Evolutionary conservation across 2,329 filamentous ascomycete species (phyloP).

Genomic region (Annulohypoxylon truncatum): DNA sequence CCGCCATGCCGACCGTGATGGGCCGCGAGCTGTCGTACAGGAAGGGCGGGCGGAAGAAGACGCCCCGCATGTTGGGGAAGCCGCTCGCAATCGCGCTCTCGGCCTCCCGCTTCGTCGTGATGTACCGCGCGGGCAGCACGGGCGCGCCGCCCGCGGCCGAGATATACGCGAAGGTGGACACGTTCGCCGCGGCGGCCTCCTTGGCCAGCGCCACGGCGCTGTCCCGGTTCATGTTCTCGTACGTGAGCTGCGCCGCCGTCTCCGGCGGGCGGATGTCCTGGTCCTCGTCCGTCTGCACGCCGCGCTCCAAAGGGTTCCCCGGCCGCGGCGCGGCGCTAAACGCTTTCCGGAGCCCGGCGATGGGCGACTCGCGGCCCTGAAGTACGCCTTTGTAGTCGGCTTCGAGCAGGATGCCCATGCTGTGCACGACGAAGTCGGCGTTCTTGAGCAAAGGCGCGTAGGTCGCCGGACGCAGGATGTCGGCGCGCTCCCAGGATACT

Average conservation of each 20-base stretch:
- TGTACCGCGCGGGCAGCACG: conserved; percentile 85
- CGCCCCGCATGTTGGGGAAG: conserved; percentile 79
- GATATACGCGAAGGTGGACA: conserved; percentile 83
- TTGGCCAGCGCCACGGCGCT: conserved; percentile 84
- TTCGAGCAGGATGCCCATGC: conserved; percentile 94
- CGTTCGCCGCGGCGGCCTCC: conserved; percentile 74
- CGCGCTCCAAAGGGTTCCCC: conserved; percentile 75
- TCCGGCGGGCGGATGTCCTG: conserved; percentile 71
- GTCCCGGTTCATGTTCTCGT: conserved; percentile 98
- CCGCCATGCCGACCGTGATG: conserved; percentile 87
- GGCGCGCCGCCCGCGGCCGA: conserved; percentile 89
- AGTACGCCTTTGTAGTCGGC: conserved; percentile 97
- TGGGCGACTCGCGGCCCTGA: conserved; percentile 83
- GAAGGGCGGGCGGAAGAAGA: conserved; percentile 89
- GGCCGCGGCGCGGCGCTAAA: conserved; percentile 75
- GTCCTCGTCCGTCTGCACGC: conserved; percentile 54
- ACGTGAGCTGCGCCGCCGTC: conserved; percentile 82
- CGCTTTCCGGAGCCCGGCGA: conserved; percentile 80
- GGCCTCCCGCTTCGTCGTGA: conserved; percentile 90
- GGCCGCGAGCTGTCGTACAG: conserved; percentile 86
- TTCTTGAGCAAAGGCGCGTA: conserved; percentile 81
- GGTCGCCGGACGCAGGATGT: conserved; percentile 84
- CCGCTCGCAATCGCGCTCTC: conserved; percentile 78
- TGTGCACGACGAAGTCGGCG: conserved; percentile 90
- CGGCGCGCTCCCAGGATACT: conserved; percentile 88